Evolutionary conservation across 2,329 filamentous ascomycete species (phyloP), one percentile per base, ranked within the genome.

Genomic region (Aspergillus uvarum): DNA sequence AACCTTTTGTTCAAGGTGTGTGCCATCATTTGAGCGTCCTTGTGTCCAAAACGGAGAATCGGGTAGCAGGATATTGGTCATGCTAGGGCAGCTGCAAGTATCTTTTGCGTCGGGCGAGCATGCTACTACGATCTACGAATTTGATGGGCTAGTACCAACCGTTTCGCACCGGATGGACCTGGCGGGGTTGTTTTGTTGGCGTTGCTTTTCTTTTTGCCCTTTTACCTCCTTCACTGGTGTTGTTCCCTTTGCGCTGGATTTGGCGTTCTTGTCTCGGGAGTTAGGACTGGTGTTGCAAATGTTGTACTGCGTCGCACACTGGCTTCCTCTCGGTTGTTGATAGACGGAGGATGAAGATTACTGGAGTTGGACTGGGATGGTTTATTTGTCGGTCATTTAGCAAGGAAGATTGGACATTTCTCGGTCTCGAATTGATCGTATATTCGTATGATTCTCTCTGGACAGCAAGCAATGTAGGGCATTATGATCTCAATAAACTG

Each of bases 71-170:
- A 51, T 65, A 60, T 57, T 62, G 55, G 64, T 32, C 59, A 62
- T 63, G 54, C 48, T 60, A 59, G 54, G 53, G 58, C 57, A 32
- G 58, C 60, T 44, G 35, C 49, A 53, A 53, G 38, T 48, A 51
- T 54, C 32, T 51, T 48, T 54, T 47, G 16, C 22, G 21, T 19
- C 29, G 44, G 26, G 38, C 24, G 54, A 57, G 47, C 49, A 48
- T 58, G 59, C 52, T 60, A 58, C 35, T 60, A 59, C 35, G 58
- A 63, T 58, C 60, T 26, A 63, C 57, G 59, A 60, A 29, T 3
- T 38, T 56, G 58, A 65, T 49, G 54, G 57, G 50, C 38, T 35
- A 31, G 53, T 47, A 29, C 35, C 21, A 26, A 42, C 42, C 32
- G 32, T 38, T 49, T 51, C 51, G 19, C 19, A 16, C 38, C 35